Evolutionary conservation across 495 filamentous ascomycete species (phyloP).

Genomic region (Xylaria palmicola): DNA sequence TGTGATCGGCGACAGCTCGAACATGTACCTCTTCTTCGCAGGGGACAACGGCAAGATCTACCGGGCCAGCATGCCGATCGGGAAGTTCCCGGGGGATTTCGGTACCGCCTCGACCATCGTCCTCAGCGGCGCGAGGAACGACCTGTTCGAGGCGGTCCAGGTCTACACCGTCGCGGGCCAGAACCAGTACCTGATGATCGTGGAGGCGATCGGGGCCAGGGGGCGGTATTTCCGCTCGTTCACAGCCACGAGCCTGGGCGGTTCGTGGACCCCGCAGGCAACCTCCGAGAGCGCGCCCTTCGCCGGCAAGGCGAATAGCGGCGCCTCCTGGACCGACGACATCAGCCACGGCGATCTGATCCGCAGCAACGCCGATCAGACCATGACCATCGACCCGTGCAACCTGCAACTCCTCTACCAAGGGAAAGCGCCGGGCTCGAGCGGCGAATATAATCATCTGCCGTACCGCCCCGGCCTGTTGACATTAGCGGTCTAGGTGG

Average conservation of each 20-base stretch:
- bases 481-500: too few species aligned
- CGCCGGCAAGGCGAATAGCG: slow-evolving; percentile 61
- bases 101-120: slow-evolving; percentile 47
- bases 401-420: slow-evolving; percentile 62
- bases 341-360: slow-evolving; percentile 64
- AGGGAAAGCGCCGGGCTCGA: slow-evolving; percentile 39
- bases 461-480: slow-evolving; percentile 55
- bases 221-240: slow-evolving; percentile 67
- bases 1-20: slow-evolving; percentile 55
- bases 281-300: slow-evolving; percentile 53
- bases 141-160: slow-evolving; percentile 63
- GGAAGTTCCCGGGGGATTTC: slow-evolving; percentile 59
- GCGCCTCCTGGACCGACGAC: slow-evolving; percentile 62
- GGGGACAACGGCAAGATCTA: slow-evolving; percentile 68
- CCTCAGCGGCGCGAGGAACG: slow-evolving; percentile 51
- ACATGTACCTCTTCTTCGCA: slow-evolving; percentile 65
- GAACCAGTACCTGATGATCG: slow-evolving; percentile 59
- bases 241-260: slow-evolving; percentile 53
- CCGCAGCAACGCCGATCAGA: slow-evolving; percentile 54
- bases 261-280: slow-evolving; percentile 55
- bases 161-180: slow-evolving; percentile 59
- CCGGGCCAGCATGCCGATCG: slow-evolving; percentile 57
- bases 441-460: slow-evolving; percentile 40
- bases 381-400: slow-evolving; percentile 55
- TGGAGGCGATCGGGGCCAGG: slow-evolving; percentile 56